Conservation (phyloP, 2,329 filamentous ascomycete species). For the Sarocladium kiliense region DNA sequence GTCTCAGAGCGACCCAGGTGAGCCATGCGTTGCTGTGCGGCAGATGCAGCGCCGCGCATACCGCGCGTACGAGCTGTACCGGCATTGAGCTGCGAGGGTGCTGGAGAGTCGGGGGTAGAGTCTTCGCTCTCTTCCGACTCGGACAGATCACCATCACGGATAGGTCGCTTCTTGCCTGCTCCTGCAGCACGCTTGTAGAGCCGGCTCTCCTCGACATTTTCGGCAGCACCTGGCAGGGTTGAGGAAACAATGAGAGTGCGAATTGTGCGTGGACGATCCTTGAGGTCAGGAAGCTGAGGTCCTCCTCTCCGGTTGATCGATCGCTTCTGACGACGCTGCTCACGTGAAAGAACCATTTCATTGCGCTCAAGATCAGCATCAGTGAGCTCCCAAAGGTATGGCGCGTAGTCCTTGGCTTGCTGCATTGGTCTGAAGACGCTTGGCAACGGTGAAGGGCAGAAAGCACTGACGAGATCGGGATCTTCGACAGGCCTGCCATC, state of each 20-base stretch:
- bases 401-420: slow-evolving; percentile 88
- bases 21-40: slow-evolving; percentile 82
- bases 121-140: slow-evolving; percentile 92
- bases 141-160: slow-evolving; percentile 64
- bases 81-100: slow-evolving; percentile 61
- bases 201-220: slow-evolving; percentile 75
- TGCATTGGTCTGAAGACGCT: slow-evolving; percentile 86
- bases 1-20: slow-evolving; percentile 81
- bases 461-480: slow-evolving; percentile 77
- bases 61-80: slow-evolving; percentile 82
- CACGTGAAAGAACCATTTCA: slow-evolving; percentile 87
- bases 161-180: slow-evolving; percentile 49
- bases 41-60: slow-evolving; percentile 82
- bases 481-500: slow-evolving; percentile 92
- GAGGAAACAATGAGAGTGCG: slow-evolving; percentile 89
- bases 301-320: slow-evolving; percentile 92
- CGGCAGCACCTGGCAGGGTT: slow-evolving; percentile 81
- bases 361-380: slow-evolving; percentile 86
- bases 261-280: slow-evolving; percentile 89
- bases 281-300: slow-evolving; percentile 89
- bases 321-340: slow-evolving; percentile 90
- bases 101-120: slow-evolving; percentile 80
- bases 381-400: slow-evolving; percentile 89
- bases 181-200: slow-evolving; percentile 75
- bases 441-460: slow-evolving; percentile 77